phyloP scores from a whole-genome alignment of 768 basidiomycete species.

The Mycena haematopus region DNA sequence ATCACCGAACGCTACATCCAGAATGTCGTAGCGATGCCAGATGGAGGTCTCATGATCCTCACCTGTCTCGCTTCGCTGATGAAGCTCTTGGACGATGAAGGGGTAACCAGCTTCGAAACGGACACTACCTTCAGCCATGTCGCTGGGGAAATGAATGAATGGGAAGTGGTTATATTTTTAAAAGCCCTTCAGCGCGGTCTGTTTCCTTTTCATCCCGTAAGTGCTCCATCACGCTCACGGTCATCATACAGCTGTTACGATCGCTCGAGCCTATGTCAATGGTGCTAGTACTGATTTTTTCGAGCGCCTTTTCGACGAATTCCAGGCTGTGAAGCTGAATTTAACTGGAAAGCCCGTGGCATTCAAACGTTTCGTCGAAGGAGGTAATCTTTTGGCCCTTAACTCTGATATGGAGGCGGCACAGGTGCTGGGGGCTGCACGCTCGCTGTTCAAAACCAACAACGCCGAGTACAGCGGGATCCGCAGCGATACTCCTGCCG shows the following conservation, averaged over 20 bases:
- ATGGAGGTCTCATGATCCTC: neutral
- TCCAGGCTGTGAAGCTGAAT: constrained; percentile 6
- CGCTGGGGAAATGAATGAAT: neutral
- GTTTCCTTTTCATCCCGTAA: neutral
- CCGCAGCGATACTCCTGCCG: neutral
- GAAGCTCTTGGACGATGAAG: neutral
- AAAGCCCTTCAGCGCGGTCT: neutral
- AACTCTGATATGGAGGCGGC: constrained; percentile 20
- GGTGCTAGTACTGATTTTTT: constrained; percentile 8
- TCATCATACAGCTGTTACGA: constrained; percentile 18
- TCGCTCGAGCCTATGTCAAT: constrained; percentile 19
- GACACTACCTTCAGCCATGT: constrained; percentile 6
- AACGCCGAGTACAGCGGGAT: constrained; percentile 2
- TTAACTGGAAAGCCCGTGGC: constrained; percentile 11
- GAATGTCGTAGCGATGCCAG: neutral
- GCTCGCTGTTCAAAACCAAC: constrained; percentile 7
- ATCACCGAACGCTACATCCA: neutral
- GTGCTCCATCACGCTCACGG: neutral
- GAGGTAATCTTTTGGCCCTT: constrained; percentile 11
- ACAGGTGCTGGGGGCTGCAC: constrained; percentile 17
- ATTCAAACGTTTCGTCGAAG: constrained; percentile 16
- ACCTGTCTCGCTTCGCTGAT: neutral
- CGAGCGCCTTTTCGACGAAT: constrained; percentile 19
- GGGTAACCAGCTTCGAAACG: neutral
- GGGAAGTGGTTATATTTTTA: neutral